Percentiles rank a stretch among this genome's conserved stretches.
Evolutionary conservation across 2,329 filamentous ascomycete genomes (phyloP).

Genomic region (Fusarium haematococcum): DNA sequence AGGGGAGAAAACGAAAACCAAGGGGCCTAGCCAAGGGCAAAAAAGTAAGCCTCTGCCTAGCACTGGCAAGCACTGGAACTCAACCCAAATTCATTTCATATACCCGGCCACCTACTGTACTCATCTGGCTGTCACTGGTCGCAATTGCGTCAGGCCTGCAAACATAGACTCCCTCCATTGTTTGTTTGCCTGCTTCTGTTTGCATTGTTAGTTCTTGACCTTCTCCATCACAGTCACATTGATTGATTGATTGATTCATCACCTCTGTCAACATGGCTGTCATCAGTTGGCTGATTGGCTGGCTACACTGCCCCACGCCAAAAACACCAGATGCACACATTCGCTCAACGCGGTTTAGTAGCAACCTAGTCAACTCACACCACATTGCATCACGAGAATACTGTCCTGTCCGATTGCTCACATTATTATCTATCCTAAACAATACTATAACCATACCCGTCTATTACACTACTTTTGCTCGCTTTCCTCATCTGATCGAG

Average conservation of each 20-base stretch:
- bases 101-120: neutral
- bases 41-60: conserved; percentile 4
- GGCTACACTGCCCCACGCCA: conserved; percentile 27
- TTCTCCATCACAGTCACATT: neutral
- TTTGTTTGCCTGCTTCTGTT: neutral
- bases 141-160: neutral
- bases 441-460: conserved; percentile 36
- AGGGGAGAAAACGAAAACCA: neutral
- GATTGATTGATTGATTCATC: neutral
- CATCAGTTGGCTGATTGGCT: conserved; percentile 33
- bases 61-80: neutral
- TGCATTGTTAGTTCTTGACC: neutral
- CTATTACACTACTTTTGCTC: conserved; percentile 40
- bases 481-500: conserved; percentile 42
- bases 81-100: neutral
- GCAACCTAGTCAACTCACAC: neutral
- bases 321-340: conserved; percentile 6
- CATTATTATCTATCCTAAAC: conserved; percentile 36
- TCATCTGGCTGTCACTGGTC: neutral
- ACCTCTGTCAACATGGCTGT: conserved; percentile 14
- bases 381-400: neutral
- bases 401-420: neutral
- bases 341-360: neutral
- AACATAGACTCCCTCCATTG: neutral
- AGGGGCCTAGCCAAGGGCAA: conserved; percentile 1